Evolutionary conservation across 2,329 filamentous ascomycete species (phyloP), one percentile per base, ranked within the genome.

Genomic region (Onygenales sp.): DNA sequence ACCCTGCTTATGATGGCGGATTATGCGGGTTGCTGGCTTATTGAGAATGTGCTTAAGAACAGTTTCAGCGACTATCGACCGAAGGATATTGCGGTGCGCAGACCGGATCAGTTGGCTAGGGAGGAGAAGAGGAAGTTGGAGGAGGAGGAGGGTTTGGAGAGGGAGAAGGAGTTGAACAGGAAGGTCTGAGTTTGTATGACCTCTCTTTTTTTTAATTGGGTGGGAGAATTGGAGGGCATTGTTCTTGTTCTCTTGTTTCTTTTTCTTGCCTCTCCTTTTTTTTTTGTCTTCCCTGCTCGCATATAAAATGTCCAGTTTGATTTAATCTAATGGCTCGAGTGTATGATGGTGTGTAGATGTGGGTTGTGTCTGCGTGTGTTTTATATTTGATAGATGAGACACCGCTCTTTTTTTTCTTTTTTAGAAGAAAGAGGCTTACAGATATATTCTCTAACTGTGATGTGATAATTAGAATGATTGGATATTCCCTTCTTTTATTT

Each of bases 61-160:
- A 69, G 86, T 33, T 98, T 97, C 72, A 92, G 87, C 59, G 93
- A 98, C 70, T 95, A 89, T 75, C 84, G 83, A 60, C 89, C 93
- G 2, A 92, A 95, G 68, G 93, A 97, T 67, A 97, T 98, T 65
- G 92, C 93, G 1, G 77, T 87, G 51, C 80, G 93, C 58, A 78
- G 93, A 54, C 84, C 87, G 3, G 93, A 98, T 66, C 93, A 98
- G 78, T 74, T 95, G 9, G 81, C 84, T 67, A 77, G 84, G 43
- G 92, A 97, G 73, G 75, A 79, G 53, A 77, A 78, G 58, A 80
- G 91, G 60, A 87, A 86, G 68, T 76, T 77, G 54, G 77, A 77
- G 47, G 81, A 82, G 63, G 75, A 75, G 51, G 71, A 72, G 54
- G 71, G 76, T 60, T 59, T 68, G 52, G 69, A 71, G 55, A 68